These are phyloP conservation scores for Mycena vitilis DNA, from an alignment of 768 basidiomycete genomes.

Conservation along the genomic window DNA sequence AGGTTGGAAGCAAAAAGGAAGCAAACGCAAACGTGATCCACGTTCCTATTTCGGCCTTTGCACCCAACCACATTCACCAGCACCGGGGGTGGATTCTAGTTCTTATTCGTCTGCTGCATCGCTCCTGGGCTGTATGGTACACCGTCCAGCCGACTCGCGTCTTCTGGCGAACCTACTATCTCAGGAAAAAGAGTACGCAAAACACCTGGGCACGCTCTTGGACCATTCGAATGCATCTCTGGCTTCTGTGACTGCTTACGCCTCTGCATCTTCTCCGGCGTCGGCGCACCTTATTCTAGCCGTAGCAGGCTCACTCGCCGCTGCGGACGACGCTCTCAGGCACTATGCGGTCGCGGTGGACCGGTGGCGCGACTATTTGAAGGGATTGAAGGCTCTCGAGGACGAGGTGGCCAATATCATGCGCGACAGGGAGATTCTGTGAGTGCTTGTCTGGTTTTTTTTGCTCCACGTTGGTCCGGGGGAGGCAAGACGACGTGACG, in stretches of 20 bases:
- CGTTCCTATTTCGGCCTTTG: conserved; percentile 22
- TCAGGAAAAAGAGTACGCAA: conserved; percentile 79
- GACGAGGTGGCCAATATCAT: conserved; percentile 78
- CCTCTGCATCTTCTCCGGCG: conserved; percentile 70
- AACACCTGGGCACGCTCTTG: conserved; percentile 67
- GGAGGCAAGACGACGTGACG: too few species aligned
- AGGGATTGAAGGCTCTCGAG: conserved; percentile 71
- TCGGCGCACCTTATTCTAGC: conserved; percentile 65
- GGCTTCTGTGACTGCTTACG: conserved; percentile 78
- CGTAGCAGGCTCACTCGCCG: conserved; percentile 68
- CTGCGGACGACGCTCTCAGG: conserved; percentile 76
- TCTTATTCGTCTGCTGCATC: background rate
- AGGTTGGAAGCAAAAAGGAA: background rate
- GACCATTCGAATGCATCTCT: conserved; percentile 70
- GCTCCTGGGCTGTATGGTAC: conserved; percentile 62
- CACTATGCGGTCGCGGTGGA: conserved; percentile 72
- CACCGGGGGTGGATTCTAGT: background rate
- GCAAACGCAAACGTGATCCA: too few species aligned
- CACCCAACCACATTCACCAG: background rate
- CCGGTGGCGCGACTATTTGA: conserved; percentile 72
- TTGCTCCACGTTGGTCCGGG: background rate
- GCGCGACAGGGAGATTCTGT: conserved; percentile 87
- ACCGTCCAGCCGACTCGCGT: conserved; percentile 78
- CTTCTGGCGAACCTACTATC: conserved; percentile 74
- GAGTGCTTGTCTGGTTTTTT: conserved; percentile 46